These are phyloP conservation scores for Salix viminalis DNA, from an alignment of 345 rosid species.

Conservation along the genomic window DNA sequence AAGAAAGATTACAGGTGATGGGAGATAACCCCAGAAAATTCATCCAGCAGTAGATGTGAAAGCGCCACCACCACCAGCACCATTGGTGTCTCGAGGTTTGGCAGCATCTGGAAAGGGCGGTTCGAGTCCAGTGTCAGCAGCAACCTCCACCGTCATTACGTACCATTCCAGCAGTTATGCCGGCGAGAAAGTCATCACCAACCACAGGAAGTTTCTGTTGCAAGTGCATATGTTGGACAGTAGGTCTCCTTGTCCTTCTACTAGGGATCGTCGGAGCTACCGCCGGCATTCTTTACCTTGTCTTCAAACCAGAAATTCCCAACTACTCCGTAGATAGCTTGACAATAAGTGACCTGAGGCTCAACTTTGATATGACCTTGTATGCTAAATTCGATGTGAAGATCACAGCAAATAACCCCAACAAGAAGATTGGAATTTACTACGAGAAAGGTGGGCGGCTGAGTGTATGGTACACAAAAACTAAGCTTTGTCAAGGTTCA, in stretches of 20 bases:
- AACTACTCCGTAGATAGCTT: slow-evolving; percentile 61
- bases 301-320: slow-evolving; percentile 70
- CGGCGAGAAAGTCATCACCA: slow-evolving; percentile 11
- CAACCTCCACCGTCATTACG: slow-evolving; percentile 13
- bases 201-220: slow-evolving; percentile 38
- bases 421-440: slow-evolving; percentile 73
- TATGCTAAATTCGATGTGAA: slow-evolving; percentile 64
- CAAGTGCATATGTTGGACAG: slow-evolving; percentile 60
- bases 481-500: slow-evolving; percentile 65
- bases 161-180: slow-evolving; percentile 23
- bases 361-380: slow-evolving; percentile 58
- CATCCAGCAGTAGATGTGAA: slow-evolving; percentile 40
- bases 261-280: slow-evolving; percentile 41
- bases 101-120: slow-evolving; percentile 28
- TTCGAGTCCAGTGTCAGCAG: background rate
- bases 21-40: slow-evolving; percentile 42
- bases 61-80: slow-evolving; percentile 27
- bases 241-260: slow-evolving; percentile 43
- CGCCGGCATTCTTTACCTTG: slow-evolving; percentile 53
- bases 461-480: slow-evolving; percentile 60
- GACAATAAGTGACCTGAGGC: slow-evolving; percentile 57
- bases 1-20: slow-evolving; percentile 21
- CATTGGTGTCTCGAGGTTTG: slow-evolving; percentile 26
- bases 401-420: slow-evolving; percentile 81
- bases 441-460: slow-evolving; percentile 64